Evolutionary conservation across 1,284 basidiomycete genomes (phyloP), one percentile per base, ranked within the genome.

Genomic region (Puccinia sorghi): DNA sequence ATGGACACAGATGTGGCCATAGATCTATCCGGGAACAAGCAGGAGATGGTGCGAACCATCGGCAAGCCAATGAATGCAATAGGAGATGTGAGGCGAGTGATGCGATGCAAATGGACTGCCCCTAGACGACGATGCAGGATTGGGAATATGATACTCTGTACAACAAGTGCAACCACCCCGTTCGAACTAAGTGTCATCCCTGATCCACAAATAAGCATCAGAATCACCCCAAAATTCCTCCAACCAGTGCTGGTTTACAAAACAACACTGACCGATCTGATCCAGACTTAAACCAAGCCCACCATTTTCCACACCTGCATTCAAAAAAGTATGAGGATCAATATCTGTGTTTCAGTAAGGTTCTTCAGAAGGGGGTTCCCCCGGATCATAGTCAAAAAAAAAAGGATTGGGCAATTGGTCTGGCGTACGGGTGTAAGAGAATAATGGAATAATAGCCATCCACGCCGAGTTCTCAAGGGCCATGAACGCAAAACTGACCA

Each of bases 291-390:
- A 66, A 25, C 74, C 74, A 17, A 76, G 54, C 52, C 74, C 74
- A 27, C 74, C 74, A 57, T 76, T 63, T 69, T 76, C 64, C n/a
- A 76, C 67, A 11, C 74, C 74, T 76, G 52, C 11, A 63, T 41
- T 13, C 12, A 43, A 66, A 50, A 52, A n/a, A 56, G 20, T 39
- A 9, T 15, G 39, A 61, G 25, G 39, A 52, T 27, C 13, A 22
- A 0, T 41, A 39, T 39, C 2, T 39, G 17, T n/a, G 22, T 17
- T 52, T 56, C 20, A 37, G 25, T 22, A 1, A 17, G 5, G 25
- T 12, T 54, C 27, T 52, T 37, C n/a, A 17, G 6, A 22, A 0
- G 17, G 37, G 39, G 8, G 63, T 22, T 15, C 32, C 63, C 32
- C 32, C 32, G 32, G 32, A 32, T 32, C 32, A 22, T 46, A 70